Conservation (phyloP, 495 filamentous ascomycete genomes). For the Halenospora varia region DNA sequence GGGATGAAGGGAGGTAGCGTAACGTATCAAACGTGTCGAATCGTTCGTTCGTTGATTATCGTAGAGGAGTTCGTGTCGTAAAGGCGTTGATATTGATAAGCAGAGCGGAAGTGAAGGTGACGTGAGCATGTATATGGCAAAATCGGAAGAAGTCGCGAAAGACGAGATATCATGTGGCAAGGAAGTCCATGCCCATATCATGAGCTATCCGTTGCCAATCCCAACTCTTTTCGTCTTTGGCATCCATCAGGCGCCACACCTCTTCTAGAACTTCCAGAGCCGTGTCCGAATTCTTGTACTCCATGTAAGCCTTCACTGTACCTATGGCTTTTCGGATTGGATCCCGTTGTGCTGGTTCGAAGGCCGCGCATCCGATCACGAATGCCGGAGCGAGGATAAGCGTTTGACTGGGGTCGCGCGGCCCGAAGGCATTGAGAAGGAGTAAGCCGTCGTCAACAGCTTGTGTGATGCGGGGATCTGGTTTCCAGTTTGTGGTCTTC, state of each 20-base stretch:
- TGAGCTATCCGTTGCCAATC: conserved; percentile 86
- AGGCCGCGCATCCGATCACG: conserved; percentile 82
- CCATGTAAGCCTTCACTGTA: conserved; percentile 69
- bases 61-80: neutral
- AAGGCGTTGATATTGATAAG: neutral
- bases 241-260: conserved; percentile 82
- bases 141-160: neutral
- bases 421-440: conserved; percentile 57
- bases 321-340: conserved; percentile 65
- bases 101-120: neutral
- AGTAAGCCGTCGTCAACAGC: conserved; percentile 77
- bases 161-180: conserved; percentile 57
- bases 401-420: conserved; percentile 57
- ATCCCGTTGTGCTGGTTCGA: conserved; percentile 62
- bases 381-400: conserved; percentile 87
- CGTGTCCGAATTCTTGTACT: conserved; percentile 75
- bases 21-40: neutral
- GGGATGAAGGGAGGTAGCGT: neutral
- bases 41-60: neutral
- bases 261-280: conserved; percentile 71
- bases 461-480: conserved; percentile 59
- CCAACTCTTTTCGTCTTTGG: conserved; percentile 70
- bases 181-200: conserved; percentile 75
- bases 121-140: neutral
- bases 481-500: conserved; percentile 26